Evolutionary conservation across 2,329 filamentous ascomycete genomes (phyloP), one percentile per base, ranked within the genome.

Genomic region (Leptodontidium sp.): DNA sequence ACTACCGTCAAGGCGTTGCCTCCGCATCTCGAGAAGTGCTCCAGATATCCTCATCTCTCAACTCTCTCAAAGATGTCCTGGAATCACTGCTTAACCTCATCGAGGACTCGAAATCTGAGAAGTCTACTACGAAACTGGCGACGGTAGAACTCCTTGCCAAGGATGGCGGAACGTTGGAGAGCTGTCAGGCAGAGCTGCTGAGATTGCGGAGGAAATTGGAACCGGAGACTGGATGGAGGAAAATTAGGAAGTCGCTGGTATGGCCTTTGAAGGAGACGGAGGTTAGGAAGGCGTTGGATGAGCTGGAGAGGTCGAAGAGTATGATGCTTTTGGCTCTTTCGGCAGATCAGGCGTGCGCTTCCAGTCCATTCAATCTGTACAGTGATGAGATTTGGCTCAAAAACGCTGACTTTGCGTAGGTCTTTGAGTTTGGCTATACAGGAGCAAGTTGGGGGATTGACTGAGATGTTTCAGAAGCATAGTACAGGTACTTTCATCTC

Each of bases 221-320:
- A 43, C 70, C 67, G 2, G 66, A 69, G 29, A 49, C 45, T 4
- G 68, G 73, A 8, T 72, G 68, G 72, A 72, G 68, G 35, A 67
- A 64, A 15, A 38, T 70, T 3, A 70, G 32, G n/a, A 69, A 64
- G 14, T 63, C 45, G 8, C 40, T 74, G 35, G 64, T 68, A 2
- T 74, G 73, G 73, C 73, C 73, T 2, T 55, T 75, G 9, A 71
- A 70, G 45, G 69, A 74, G 58, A 62, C 57, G 1, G 72, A 74
- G 15, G 61, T 71, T 35, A 63, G 52, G 32, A 72, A 65, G 38
- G 68, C 69, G 7, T 45, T 74, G 57, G 55, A 53, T 5, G 58
- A 61, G 8, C n/a, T 75, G 14, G 72, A 73, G 32, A 70, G 72
- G 61, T 68, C 66, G 29, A 73, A 74, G 57, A 68, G 67, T 40